A percentile compares a stretch with the other conserved stretches of the same genome.
These are phyloP conservation scores for Lentinula boryana DNA, from an alignment of 768 basidiomycete species.

Conservation along the genomic window DNA sequence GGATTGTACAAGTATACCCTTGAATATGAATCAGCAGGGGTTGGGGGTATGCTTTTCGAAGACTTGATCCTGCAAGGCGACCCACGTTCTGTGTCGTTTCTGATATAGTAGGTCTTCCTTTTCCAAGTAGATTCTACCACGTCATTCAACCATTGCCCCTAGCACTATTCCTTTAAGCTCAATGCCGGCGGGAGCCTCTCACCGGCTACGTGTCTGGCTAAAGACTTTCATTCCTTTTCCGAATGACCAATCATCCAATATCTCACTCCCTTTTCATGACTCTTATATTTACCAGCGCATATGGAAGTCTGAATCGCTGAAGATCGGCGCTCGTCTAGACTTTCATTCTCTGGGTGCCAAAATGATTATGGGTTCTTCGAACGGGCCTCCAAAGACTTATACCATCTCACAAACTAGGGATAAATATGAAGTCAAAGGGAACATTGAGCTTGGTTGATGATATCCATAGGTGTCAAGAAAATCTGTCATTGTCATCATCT, in stretches of 20 bases:
- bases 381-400: slow-evolving; percentile 33
- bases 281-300: slow-evolving; percentile 59
- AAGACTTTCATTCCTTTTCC: slow-evolving; percentile 35
- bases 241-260: slow-evolving; percentile 22
- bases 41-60: slow-evolving; percentile 48
- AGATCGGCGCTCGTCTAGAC: slow-evolving; percentile 49
- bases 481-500: neutral
- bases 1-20: slow-evolving; percentile 48
- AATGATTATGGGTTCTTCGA: slow-evolving; percentile 43
- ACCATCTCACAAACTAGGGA: slow-evolving; percentile 9
- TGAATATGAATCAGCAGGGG: slow-evolving; percentile 62
- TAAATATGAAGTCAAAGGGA: neutral
- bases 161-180: slow-evolving; percentile 54
- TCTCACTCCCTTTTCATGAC: slow-evolving; percentile 34
- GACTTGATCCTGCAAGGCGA: slow-evolving; percentile 52
- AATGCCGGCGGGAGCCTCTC: slow-evolving; percentile 49
- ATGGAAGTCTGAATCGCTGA: slow-evolving; percentile 60
- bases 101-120: slow-evolving; percentile 48
- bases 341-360: slow-evolving; percentile 45
- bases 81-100: slow-evolving; percentile 45
- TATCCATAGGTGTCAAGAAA: neutral
- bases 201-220: slow-evolving; percentile 61
- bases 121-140: neutral
- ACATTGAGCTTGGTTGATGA: slow-evolving; percentile 3
- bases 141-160: slow-evolving; percentile 6